Conservation (phyloP, 208 protist species). For the Leishmania lainsoni region DNA sequence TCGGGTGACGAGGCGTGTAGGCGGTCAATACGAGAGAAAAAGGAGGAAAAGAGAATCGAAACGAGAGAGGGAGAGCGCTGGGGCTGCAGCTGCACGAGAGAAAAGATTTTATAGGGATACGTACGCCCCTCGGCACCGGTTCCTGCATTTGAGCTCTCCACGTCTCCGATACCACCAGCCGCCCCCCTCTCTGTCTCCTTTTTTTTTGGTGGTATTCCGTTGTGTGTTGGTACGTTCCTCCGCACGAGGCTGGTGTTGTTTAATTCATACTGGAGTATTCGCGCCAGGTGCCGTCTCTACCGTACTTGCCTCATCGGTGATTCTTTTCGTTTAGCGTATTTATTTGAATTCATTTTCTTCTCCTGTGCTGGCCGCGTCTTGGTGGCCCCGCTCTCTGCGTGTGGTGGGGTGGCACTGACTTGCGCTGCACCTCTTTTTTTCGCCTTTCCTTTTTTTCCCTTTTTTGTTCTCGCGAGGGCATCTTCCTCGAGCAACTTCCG, state of each 20-base stretch:
- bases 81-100: too few species aligned
- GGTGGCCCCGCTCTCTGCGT: background rate
- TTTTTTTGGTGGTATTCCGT: background rate
- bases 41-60: too few species aligned
- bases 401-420: background rate
- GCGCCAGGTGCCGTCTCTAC: background rate
- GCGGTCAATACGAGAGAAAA: background rate
- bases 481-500: background rate
- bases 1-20: background rate
- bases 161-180: background rate
- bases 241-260: background rate
- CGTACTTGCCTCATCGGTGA: background rate
- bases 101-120: too few species aligned
- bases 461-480: background rate
- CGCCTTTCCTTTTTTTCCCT: background rate
- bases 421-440: background rate
- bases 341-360: background rate
- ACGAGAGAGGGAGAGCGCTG: background rate
- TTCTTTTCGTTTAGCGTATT: background rate
- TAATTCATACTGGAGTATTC: background rate
- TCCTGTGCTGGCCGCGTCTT: background rate
- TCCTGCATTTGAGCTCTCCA: background rate
- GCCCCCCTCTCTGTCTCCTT: background rate
- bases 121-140: background rate
- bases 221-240: background rate